These are phyloP conservation scores for Adiantum capillusveneris DNA, from an alignment of 75 land plant genomes.

Conservation along the genomic window DNA sequence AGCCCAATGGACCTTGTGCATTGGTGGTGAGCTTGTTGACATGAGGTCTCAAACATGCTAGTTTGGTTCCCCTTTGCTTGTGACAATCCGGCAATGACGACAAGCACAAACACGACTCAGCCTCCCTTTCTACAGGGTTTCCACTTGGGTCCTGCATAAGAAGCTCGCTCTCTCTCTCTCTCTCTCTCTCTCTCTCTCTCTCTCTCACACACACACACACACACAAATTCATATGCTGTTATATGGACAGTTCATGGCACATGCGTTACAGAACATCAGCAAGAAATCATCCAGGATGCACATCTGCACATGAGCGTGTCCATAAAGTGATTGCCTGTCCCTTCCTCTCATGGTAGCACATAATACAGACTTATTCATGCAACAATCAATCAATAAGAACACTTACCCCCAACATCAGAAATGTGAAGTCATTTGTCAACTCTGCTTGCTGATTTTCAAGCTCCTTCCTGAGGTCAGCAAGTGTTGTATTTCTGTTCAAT, in stretches of 20 bases:
- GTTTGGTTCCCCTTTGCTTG: slow-evolving; percentile 31
- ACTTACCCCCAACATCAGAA: slow-evolving; percentile 60
- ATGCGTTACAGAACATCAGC: neutral
- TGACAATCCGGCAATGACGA: slow-evolving; percentile 51
- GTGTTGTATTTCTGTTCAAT: slow-evolving; percentile 29
- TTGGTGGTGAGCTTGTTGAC: neutral
- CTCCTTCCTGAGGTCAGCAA: slow-evolving; percentile 55
- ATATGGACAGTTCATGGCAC: neutral
- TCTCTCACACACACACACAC: neutral
- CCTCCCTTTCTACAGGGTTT: slow-evolving; percentile 52
- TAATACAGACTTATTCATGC: neutral
- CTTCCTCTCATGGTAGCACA: no score
- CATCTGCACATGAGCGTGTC: neutral
- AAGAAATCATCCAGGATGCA: neutral
- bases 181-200: neutral
- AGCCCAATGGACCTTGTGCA: neutral
- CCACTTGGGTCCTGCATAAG: slow-evolving; percentile 59
- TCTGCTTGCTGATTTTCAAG: slow-evolving; percentile 41
- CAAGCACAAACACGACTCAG: slow-evolving; percentile 34
- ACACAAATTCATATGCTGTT: neutral
- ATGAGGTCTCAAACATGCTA: slow-evolving; percentile 57
- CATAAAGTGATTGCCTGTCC: no score
- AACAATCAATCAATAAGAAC: neutral
- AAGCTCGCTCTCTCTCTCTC: neutral
- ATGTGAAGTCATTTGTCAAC: slow-evolving; percentile 35